Evolutionary conservation across 371 early-diverging fungal species (phyloP).

Genomic region (Mucor irregularis): DNA sequence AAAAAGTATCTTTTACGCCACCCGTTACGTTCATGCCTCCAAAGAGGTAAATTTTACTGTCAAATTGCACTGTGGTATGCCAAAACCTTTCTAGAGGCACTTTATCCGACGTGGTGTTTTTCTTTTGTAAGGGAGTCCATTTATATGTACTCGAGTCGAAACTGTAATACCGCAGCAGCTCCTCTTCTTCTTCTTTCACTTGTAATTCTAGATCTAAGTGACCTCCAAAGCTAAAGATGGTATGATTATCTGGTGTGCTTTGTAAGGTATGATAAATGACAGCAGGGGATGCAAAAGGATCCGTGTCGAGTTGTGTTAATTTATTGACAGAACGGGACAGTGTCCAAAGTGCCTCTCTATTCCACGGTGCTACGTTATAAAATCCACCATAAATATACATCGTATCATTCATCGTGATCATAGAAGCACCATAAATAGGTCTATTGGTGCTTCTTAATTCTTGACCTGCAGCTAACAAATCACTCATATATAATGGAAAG

Average conservation of each 20-base stretch:
- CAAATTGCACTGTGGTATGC: constrained; percentile 20
- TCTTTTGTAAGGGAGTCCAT: constrained; percentile 35
- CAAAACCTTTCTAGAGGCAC: constrained; percentile 33
- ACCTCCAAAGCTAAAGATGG: constrained; percentile 32
- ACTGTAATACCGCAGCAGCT: constrained; percentile 29
- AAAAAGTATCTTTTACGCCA: constrained; percentile 23
- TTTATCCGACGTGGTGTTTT: not conserved
- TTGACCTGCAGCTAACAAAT: constrained; percentile 27
- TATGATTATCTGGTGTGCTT: not conserved
- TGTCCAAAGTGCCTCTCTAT: constrained; percentile 35
- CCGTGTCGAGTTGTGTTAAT: constrained; percentile 25
- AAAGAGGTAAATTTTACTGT: constrained; percentile 15
- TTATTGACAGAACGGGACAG: constrained; percentile 1
- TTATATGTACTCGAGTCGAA: constrained; percentile 5
- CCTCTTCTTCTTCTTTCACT: not conserved
- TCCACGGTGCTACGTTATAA: constrained; percentile 31
- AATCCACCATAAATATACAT: constrained; percentile 36
- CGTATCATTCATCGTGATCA: constrained; percentile 23
- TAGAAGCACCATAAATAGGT: constrained; percentile 30
- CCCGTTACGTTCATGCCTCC: constrained; percentile 34
- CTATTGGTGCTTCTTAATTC: constrained; percentile 31
- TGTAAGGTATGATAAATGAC: constrained; percentile 26
- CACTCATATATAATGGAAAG: no score
- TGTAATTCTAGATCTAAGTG: constrained; percentile 7
- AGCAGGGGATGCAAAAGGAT: constrained; percentile 34